Evolutionary conservation across 148 eudicot genomes (phyloP).

Genomic region (Rhododendron mucronatum): DNA sequence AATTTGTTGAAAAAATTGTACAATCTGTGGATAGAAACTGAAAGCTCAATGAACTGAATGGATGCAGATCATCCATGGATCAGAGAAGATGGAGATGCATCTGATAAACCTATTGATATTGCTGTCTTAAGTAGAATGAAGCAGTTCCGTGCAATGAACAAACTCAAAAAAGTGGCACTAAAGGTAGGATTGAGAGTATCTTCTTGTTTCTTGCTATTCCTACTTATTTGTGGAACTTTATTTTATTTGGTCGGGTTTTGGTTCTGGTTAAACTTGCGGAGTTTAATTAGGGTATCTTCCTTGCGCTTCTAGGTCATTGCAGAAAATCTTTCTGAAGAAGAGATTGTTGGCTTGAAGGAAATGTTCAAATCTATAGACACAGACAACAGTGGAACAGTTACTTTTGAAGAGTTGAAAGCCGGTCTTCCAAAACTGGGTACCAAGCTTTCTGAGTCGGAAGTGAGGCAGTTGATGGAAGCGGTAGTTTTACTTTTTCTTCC

Average conservation of each 20-base stretch:
- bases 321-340: slow-evolving; percentile 95
- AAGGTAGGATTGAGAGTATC: slow-evolving; percentile 47
- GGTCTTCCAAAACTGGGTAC: slow-evolving; percentile 91
- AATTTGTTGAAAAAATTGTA: neutral
- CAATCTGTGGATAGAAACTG: neutral
- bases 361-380: slow-evolving; percentile 97
- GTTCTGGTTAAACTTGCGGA: neutral
- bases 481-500: slow-evolving; percentile 32
- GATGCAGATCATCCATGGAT: slow-evolving; percentile 94
- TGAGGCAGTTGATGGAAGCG: slow-evolving; percentile 95
- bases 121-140: slow-evolving; percentile 95
- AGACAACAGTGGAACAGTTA: slow-evolving; percentile 87
- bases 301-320: slow-evolving; percentile 72
- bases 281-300: slow-evolving; percentile 10
- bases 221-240: neutral
- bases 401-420: slow-evolving; percentile 84
- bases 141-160: slow-evolving; percentile 99
- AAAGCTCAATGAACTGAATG: slow-evolving; percentile 13
- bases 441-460: slow-evolving; percentile 83
- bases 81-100: slow-evolving; percentile 96
- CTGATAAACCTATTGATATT: slow-evolving; percentile 94
- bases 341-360: slow-evolving; percentile 88
- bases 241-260: neutral
- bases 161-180: slow-evolving; percentile 87
- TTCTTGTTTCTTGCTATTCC: neutral